phyloP scores from a whole-genome alignment of 2,329 filamentous ascomycete genomes.

The Sclerotinia trifoliorum region DNA sequence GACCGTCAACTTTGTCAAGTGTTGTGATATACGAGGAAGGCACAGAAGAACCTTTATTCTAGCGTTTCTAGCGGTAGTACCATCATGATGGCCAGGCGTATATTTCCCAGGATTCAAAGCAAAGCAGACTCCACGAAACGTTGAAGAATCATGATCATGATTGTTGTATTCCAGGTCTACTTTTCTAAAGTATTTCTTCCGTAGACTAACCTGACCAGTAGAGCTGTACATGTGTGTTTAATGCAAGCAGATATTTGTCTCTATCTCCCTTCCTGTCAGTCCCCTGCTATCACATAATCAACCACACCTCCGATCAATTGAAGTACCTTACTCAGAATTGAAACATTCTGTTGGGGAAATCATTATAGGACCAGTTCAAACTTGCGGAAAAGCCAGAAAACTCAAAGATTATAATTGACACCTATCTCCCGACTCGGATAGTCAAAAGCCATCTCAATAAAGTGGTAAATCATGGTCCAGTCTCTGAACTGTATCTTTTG shows the following conservation, averaged over 20 bases:
- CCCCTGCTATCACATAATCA: neutral
- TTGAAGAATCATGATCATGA: neutral
- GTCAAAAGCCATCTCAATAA: neutral
- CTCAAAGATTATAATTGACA: neutral
- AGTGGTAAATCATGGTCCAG: neutral
- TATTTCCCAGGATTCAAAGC: no score
- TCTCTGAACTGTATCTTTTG: neutral
- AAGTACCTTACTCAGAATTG: no score
- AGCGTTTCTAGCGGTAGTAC: no score
- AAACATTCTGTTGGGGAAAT: neutral
- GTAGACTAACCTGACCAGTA: neutral
- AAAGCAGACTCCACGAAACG: neutral
- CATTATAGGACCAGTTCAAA: fast-evolving
- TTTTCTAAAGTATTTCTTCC: fast-evolving
- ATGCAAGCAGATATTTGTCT: no score
- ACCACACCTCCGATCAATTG: no score
- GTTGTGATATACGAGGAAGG: no score
- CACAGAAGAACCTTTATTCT: no score
- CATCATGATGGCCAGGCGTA: no score
- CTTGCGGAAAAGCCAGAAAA: neutral
- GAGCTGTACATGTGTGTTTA: fast-evolving
- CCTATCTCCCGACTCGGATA: neutral
- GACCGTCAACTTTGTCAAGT: no score
- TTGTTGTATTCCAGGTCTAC: no score
- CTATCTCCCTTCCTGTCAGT: neutral